phyloP scores from a whole-genome alignment of 805 yeast species.

The Priceomyces castillae region DNA sequence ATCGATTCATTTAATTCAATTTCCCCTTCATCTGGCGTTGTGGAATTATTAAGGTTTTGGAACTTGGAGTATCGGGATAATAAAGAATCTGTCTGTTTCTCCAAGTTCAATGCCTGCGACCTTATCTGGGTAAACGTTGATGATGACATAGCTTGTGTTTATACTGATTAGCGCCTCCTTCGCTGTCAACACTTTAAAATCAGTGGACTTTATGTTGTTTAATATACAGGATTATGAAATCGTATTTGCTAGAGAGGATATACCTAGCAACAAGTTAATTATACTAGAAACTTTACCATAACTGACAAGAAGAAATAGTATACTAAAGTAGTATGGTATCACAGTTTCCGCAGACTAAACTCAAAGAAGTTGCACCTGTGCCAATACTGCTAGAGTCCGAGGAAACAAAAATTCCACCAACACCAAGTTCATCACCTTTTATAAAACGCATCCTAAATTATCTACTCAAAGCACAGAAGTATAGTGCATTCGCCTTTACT shows the following conservation, averaged over 20 bases:
- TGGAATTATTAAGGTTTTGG: constrained; percentile 22
- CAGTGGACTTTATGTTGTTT: neutral
- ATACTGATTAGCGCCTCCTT: neutral
- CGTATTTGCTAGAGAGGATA: neutral
- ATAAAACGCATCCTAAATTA: constrained; percentile 11
- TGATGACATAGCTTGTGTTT: constrained; percentile 24
- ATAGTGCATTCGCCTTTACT: constrained; percentile 57
- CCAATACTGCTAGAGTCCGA: constrained; percentile 1
- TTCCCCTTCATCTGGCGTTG: constrained; percentile 21
- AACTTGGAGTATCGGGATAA: constrained; percentile 41
- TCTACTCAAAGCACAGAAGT: constrained; percentile 46
- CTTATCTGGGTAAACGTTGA: constrained; percentile 65
- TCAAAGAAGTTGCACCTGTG: constrained; percentile 1
- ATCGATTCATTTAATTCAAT: constrained; percentile 22
- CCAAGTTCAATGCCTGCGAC: constrained; percentile 65
- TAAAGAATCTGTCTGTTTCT: constrained; percentile 63
- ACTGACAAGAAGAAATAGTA: neutral
- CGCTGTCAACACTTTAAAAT: neutral
- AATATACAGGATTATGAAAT: neutral
- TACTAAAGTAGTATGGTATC: neutral
- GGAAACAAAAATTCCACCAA: neutral
- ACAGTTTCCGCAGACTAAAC: neutral
- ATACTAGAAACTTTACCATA: neutral
- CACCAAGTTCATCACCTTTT: neutral
- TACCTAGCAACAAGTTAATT: too few species aligned